Conservation (phyloP, 2,329 filamentous ascomycete species). For the Didymella lethalis region DNA sequence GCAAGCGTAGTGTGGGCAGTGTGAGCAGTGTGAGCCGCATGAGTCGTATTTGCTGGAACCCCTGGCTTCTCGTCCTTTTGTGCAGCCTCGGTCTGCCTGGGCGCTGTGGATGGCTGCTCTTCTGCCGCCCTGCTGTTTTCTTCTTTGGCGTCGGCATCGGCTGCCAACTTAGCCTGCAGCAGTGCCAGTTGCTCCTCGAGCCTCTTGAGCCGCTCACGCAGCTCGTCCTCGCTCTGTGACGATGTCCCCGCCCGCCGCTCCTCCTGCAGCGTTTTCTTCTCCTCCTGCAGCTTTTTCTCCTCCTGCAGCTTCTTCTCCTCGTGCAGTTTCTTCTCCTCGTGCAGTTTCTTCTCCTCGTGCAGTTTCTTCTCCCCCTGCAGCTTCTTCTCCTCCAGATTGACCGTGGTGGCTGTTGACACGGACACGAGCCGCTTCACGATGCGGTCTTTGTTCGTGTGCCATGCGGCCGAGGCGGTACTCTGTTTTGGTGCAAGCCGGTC, state of each 20-base stretch:
- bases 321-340: neutral
- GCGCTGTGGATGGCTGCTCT: neutral
- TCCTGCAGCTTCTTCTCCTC: neutral
- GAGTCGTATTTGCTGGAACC: neutral
- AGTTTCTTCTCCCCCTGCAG: neutral
- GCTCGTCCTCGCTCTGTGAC: neutral
- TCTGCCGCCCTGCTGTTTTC: neutral
- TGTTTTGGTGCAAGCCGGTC: too few relatives aligned
- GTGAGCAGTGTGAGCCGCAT: too few relatives aligned
- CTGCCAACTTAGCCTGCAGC: slow-evolving; percentile 8
- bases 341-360: neutral
- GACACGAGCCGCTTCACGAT: neutral
- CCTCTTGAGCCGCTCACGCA: slow-evolving; percentile 2
- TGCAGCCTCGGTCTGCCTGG: neutral
- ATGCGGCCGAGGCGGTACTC: neutral
- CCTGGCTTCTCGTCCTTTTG: neutral
- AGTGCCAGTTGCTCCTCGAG: slow-evolving; percentile 7
- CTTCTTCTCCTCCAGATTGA: neutral
- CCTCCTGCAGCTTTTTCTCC: neutral
- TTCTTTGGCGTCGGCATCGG: neutral
- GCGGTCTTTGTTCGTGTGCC: neutral
- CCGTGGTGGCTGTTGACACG: neutral
- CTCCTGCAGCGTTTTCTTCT: neutral
- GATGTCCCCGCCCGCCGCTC: neutral
- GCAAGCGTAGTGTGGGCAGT: too few relatives aligned